Conservation (phyloP, 768 basidiomycete species). For the Russula lepida region DNA sequence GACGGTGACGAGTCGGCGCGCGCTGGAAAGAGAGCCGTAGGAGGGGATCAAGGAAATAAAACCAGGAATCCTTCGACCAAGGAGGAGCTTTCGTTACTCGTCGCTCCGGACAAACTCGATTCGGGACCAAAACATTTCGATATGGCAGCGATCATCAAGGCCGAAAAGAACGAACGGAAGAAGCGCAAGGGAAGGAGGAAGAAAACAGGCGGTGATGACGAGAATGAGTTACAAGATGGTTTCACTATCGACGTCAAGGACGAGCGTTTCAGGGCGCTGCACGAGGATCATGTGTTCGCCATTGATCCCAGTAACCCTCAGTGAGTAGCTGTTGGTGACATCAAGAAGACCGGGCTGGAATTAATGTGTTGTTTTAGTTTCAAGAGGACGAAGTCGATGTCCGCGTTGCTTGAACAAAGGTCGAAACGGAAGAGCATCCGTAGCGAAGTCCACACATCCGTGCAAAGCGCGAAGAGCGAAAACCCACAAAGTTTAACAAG, state of each 20-base stretch:
- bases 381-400: slow-evolving; percentile 90
- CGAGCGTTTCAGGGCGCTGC: slow-evolving; percentile 76
- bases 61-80: slow-evolving; percentile 34
- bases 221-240: slow-evolving; percentile 63
- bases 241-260: slow-evolving; percentile 83
- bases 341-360: not conserved
- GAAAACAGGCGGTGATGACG: slow-evolving; percentile 42
- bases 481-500: slow-evolving; percentile 38
- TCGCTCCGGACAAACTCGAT: slow-evolving; percentile 44
- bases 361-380: slow-evolving; percentile 44
- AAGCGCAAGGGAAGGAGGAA: slow-evolving; percentile 34
- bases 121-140: slow-evolving; percentile 75
- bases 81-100: slow-evolving; percentile 59
- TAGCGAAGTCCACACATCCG: slow-evolving; percentile 2
- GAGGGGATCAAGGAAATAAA: slow-evolving; percentile 4
- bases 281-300: slow-evolving; percentile 86
- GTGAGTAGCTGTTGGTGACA: slow-evolving; percentile 41
- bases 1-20: slow-evolving; percentile 22
- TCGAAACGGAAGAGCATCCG: slow-evolving; percentile 41
- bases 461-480: not conserved
- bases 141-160: slow-evolving; percentile 79
- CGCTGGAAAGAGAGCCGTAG: not conserved
- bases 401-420: slow-evolving; percentile 77
- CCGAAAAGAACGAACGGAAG: slow-evolving; percentile 59
- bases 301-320: slow-evolving; percentile 95